phyloP scores from a whole-genome alignment of 2,329 filamentous ascomycete species.

The Cadophora malorum region DNA sequence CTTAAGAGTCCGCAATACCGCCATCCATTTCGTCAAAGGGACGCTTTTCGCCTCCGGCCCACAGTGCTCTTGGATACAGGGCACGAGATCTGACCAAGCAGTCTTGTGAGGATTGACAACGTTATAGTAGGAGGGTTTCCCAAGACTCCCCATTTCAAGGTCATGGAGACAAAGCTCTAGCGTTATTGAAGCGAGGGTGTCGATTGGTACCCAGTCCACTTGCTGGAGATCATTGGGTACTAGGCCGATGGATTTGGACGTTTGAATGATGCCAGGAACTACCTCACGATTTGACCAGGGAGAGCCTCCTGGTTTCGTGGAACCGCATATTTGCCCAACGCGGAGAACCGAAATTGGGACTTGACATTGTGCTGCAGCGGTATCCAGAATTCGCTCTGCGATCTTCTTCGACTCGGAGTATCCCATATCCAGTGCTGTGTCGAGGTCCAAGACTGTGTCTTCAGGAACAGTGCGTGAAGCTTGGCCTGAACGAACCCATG shows the following conservation, averaged over 20 bases:
- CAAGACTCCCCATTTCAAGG: neutral
- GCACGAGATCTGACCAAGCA: neutral
- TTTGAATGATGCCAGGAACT: neutral
- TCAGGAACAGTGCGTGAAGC: neutral
- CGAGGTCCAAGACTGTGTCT: neutral
- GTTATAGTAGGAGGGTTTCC: neutral
- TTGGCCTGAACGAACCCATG: neutral
- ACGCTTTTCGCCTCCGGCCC: neutral
- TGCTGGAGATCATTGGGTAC: neutral
- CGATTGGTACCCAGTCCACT: neutral
- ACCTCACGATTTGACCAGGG: neutral
- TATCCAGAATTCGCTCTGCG: neutral
- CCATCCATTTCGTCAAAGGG: neutral
- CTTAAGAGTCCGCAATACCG: neutral
- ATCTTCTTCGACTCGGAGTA: neutral
- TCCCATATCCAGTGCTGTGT: neutral
- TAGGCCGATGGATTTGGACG: neutral
- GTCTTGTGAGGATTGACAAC: neutral
- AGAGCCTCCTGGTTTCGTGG: neutral
- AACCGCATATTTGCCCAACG: neutral
- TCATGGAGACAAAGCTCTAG: neutral
- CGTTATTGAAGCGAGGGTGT: neutral
- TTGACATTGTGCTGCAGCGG: neutral
- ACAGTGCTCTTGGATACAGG: neutral
- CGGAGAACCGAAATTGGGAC: neutral